Conservation (phyloP, 257 asterid species). For the Marsdenia floribunda region DNA sequence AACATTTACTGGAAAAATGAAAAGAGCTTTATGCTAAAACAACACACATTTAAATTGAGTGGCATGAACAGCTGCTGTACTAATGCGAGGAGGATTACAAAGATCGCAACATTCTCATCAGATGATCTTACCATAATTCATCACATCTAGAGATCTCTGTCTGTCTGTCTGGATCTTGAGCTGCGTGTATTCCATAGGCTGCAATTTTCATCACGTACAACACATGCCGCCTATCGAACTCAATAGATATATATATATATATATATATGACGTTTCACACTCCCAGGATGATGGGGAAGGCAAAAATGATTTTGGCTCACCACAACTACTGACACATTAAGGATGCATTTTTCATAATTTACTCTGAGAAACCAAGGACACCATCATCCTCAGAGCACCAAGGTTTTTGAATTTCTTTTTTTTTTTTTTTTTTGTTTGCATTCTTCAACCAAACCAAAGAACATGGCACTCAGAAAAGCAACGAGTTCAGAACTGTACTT, state of each 20-base stretch:
- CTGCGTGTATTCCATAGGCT: background rate
- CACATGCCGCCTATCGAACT: background rate
- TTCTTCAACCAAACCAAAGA: conserved; percentile 1
- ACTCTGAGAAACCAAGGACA: background rate
- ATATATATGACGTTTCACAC: background rate
- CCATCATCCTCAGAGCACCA: conserved; percentile 5
- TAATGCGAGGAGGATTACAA: conserved; percentile 6
- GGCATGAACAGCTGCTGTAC: background rate
- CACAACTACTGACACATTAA: background rate
- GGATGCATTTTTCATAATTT: background rate
- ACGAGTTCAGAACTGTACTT: background rate
- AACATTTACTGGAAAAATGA: background rate
- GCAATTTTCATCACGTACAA: background rate
- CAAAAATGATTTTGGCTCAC: conserved; percentile 2
- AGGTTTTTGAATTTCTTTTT: background rate
- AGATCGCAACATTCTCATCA: conserved; percentile 24
- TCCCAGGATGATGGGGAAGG: background rate
- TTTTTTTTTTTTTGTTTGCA: too few species aligned
- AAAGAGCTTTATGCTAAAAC: conserved; percentile 10
- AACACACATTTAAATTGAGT: background rate
- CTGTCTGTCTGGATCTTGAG: conserved; percentile 6
- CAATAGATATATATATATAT: background rate
- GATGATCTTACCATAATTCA: conserved; percentile 6
- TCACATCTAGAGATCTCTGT: background rate
- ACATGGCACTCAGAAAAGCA: background rate